Evolutionary conservation across 176 grass and related monocot genomes (phyloP).

Genomic region (Triticum timopheevii): DNA sequence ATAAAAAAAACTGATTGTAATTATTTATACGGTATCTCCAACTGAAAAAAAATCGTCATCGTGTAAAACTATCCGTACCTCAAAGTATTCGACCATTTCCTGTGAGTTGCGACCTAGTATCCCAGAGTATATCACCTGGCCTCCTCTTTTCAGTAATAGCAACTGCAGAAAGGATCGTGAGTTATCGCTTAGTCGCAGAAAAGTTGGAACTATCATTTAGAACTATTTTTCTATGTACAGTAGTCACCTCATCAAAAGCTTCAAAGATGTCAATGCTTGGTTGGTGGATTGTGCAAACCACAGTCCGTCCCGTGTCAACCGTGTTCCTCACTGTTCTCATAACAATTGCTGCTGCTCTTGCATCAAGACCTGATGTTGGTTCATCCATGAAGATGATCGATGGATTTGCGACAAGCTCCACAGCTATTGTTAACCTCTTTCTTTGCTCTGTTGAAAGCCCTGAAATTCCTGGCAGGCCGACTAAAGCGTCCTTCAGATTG

Average conservation of each 20-base stretch:
- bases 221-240: constrained; percentile 2
- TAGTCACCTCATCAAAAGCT: constrained; percentile 90
- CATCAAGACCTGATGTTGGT: constrained; percentile 98
- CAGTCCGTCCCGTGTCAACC: constrained; percentile 92
- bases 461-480: constrained; percentile 89
- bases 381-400: constrained; percentile 99
- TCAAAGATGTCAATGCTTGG: constrained; percentile 99
- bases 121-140: constrained; percentile 94
- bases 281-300: constrained; percentile 98
- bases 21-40: background rate
- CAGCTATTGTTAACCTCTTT: constrained; percentile 93
- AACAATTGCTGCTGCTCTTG: constrained; percentile 98
- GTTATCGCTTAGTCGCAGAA: background rate
- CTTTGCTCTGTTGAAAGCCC: constrained; percentile 96
- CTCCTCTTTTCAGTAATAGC: constrained; percentile 93
- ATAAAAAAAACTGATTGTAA: background rate
- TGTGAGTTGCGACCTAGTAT: constrained; percentile 74
- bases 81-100: constrained; percentile 89
- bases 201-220: background rate
- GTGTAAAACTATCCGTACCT: constrained; percentile 55
- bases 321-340: constrained; percentile 99
- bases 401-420: constrained; percentile 95
- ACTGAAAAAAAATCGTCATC: background rate
- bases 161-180: constrained; percentile 41
- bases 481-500: constrained; percentile 80